Conservation (phyloP, 1,284 basidiomycete species). For the Austropuccinia psidii region DNA sequence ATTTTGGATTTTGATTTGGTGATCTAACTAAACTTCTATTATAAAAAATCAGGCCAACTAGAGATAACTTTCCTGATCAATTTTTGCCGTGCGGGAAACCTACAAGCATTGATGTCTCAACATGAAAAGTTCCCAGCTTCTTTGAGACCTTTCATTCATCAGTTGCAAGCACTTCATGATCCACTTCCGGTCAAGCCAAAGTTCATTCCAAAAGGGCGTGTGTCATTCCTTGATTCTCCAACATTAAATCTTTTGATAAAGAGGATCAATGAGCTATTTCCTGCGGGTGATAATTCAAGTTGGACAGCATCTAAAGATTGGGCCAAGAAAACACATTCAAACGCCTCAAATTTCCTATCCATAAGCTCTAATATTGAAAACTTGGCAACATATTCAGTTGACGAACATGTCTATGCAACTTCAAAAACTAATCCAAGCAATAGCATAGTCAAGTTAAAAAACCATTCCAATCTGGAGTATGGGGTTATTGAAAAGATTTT, state of each 20-base stretch:
- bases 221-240: not conserved
- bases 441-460: not conserved
- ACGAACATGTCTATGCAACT: not conserved
- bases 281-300: not conserved
- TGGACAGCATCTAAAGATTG: not conserved
- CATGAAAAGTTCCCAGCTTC: not conserved
- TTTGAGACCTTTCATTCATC: not conserved
- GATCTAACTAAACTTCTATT: too few species aligned
- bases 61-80: not conserved
- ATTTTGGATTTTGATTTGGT: too few species aligned
- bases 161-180: not conserved
- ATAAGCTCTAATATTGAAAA: not conserved
- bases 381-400: not conserved
- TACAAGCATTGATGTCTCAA: not conserved
- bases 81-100: not conserved
- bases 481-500: not conserved
- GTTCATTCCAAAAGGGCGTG: not conserved
- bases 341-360: not conserved
- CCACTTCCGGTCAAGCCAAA: not conserved
- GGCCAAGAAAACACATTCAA: not conserved
- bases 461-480: not conserved
- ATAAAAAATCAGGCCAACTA: constrained; percentile 29
- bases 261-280: not conserved
- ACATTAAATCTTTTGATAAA: not conserved
- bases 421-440: not conserved